These are phyloP conservation scores for Rhodotorula sp. DNA, from an alignment of 1,284 basidiomycete genomes.

Conservation along the genomic window DNA sequence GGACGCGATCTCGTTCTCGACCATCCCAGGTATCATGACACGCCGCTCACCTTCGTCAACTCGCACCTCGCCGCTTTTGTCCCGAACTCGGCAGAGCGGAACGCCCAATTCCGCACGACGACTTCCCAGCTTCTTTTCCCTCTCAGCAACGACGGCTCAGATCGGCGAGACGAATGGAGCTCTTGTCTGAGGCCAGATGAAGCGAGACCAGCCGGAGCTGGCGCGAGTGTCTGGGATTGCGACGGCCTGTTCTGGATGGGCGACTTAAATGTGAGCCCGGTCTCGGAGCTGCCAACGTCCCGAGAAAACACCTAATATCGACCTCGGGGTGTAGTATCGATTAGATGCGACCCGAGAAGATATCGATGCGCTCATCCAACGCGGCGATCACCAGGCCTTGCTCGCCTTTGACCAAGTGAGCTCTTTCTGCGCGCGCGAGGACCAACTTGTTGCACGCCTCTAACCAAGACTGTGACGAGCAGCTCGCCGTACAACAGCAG, in stretches of 20 bases:
- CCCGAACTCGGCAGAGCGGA: slow-evolving; percentile 74
- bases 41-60: slow-evolving; percentile 89
- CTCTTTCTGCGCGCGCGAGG: not conserved
- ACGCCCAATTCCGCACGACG: slow-evolving; percentile 80
- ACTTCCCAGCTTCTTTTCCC: slow-evolving; percentile 74
- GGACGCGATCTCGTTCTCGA: no score
- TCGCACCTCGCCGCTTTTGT: slow-evolving; percentile 96
- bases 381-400: slow-evolving; percentile 65
- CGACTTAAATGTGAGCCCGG: slow-evolving; percentile 29
- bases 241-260: slow-evolving; percentile 68
- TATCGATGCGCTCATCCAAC: slow-evolving; percentile 66
- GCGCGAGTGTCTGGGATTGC: slow-evolving; percentile 40
- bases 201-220: slow-evolving; percentile 2
- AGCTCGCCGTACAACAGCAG: slow-evolving; percentile 35
- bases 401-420: slow-evolving; percentile 66
- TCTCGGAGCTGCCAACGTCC: no score
- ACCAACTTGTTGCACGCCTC: no score
- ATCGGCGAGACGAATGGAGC: slow-evolving; percentile 19
- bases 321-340: slow-evolving; percentile 63
- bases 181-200: slow-evolving; percentile 14
- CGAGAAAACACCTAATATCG: no score
- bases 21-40: slow-evolving; percentile 74
- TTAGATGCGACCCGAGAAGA: slow-evolving; percentile 85
- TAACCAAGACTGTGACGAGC: not conserved
- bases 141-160: not conserved